A percentile compares a stretch with the other conserved stretches of the same genome.
These are phyloP conservation scores for Gossypium herbaceum DNA, from an alignment of 345 rosid species.

Conservation along the genomic window DNA sequence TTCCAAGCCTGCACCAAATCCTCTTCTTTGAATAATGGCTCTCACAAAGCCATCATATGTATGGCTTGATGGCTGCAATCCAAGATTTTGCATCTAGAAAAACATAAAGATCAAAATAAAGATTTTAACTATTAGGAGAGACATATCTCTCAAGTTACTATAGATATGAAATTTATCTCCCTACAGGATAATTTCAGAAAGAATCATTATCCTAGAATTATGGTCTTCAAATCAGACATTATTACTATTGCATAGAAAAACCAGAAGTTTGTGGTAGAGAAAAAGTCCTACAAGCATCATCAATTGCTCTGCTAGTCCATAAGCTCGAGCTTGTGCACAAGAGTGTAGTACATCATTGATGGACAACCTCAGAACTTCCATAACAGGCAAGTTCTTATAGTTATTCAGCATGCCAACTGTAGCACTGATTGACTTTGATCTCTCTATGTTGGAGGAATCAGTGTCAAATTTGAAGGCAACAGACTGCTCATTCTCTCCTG, in stretches of 20 bases:
- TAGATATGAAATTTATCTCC: background rate
- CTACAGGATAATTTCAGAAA: background rate
- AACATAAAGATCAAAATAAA: constrained; percentile 13
- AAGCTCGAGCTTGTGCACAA: constrained; percentile 54
- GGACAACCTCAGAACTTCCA: constrained; percentile 46
- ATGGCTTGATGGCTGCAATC: constrained; percentile 57
- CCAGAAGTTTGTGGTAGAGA: background rate
- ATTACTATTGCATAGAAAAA: background rate
- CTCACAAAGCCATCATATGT: constrained; percentile 62
- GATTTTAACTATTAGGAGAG: background rate
- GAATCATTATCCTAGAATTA: background rate
- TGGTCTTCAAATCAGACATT: constrained; percentile 6
- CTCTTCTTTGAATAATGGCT: constrained; percentile 50
- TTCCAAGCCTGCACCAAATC: constrained; percentile 48
- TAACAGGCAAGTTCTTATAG: constrained; percentile 20
- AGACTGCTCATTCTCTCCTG: constrained; percentile 26
- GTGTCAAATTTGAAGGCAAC: constrained; percentile 21
- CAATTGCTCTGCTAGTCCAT: constrained; percentile 63
- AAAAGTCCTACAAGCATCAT: constrained; percentile 55
- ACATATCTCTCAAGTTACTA: background rate
- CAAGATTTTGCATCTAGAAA: constrained; percentile 71
- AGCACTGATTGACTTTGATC: constrained; percentile 20
- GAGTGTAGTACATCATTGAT: constrained; percentile 56
- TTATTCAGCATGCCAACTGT: constrained; percentile 20
- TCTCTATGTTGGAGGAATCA: constrained; percentile 23